Evolutionary conservation across 2,329 filamentous ascomycete genomes (phyloP), one percentile per base, ranked within the genome.

Genomic region (Alternaria conjuncta): DNA sequence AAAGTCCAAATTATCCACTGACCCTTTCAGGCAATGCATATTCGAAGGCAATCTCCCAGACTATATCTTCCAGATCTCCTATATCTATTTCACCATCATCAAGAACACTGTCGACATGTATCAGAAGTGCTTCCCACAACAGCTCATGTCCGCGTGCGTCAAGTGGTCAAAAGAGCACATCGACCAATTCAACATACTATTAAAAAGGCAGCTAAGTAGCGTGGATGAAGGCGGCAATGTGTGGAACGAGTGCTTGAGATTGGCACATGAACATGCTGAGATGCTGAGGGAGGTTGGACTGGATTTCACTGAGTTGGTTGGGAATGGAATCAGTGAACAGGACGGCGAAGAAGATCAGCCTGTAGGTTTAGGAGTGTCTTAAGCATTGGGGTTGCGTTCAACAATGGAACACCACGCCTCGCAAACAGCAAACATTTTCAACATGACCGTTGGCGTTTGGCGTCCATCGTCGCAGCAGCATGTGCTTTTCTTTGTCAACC

Each of bases 81-180:
- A 94, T 80, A 94, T 97, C 61, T 97, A 97, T 80, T 99, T 99
- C 81, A 94, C 90, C 57, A 87, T 97, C 68, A 95, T 99, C 77
- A 90, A 93, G 71, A 97, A 98, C 81, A 98, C 96, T 0, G 92
- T 98, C 64, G 87, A 88, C 74, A 94, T 92, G 75, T 97, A 96
- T 80, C 93, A 97, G 76, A 84, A 85, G 57, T 81, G 80, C 65
- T 98, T 98, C 77, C 90, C 94, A 11, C 87, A 92, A 25, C 85
- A 89, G 13, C 93, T 96, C 84, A 96, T 96, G 87, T 97, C 93
- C 74, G 94, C 94, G 0, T 97, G 94, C 72, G 95, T 99, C 73
- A 96, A 95, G 77, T 99, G 96, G 96, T 94, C 94, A n/a, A 98
- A 97, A 80, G 91, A 96, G 72, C 90, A 97, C 77, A 89, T 98